phyloP scores from a whole-genome alignment of 1,284 basidiomycete species.

The Heterobasidion occidentale region DNA sequence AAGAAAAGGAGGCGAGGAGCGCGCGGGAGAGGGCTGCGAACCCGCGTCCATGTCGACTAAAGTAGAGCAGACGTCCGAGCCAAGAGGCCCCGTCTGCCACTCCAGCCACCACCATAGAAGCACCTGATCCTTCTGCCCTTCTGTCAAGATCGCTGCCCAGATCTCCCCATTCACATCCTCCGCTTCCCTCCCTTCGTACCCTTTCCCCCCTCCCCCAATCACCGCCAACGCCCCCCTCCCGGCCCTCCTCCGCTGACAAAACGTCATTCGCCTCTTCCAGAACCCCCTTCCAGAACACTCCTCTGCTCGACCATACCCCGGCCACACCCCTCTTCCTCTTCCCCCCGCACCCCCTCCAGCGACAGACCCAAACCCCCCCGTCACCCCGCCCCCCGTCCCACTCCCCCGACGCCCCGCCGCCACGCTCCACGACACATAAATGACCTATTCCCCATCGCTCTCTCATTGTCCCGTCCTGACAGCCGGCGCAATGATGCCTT shows the following conservation, averaged over 20 bases:
- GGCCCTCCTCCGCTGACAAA: slow-evolving; percentile 13
- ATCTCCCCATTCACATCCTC: neutral
- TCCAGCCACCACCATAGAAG: slow-evolving; percentile 6
- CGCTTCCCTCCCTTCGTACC: slow-evolving; percentile 1
- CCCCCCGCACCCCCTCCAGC: neutral
- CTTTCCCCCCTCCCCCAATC: slow-evolving; percentile 5
- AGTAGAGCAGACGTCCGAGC: slow-evolving; percentile 1
- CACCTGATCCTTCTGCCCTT: slow-evolving; percentile 12
- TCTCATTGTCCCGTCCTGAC: too few species aligned
- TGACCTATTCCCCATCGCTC: too few species aligned
- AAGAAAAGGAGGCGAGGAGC: slow-evolving; percentile 7
- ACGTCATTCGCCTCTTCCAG: slow-evolving; percentile 13
- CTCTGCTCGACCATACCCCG: slow-evolving; percentile 3
- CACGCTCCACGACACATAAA: too few species aligned
- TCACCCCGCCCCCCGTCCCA: neutral
- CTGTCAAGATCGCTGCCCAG: neutral
- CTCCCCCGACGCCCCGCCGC: neutral
- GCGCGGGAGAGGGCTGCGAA: slow-evolving; percentile 7
- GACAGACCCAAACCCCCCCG: neutral
- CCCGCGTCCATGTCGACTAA: neutral
- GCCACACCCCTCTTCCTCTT: slow-evolving; percentile 4
- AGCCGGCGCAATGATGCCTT: neutral
- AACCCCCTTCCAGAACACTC: slow-evolving; percentile 8
- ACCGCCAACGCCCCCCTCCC: slow-evolving; percentile 6
- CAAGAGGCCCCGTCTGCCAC: slow-evolving; percentile 2